Percentiles rank a stretch among this genome's conserved stretches.
Evolutionary conservation across 2,329 filamentous ascomycete species (phyloP).

Genomic region (Didymella segeticola): DNA sequence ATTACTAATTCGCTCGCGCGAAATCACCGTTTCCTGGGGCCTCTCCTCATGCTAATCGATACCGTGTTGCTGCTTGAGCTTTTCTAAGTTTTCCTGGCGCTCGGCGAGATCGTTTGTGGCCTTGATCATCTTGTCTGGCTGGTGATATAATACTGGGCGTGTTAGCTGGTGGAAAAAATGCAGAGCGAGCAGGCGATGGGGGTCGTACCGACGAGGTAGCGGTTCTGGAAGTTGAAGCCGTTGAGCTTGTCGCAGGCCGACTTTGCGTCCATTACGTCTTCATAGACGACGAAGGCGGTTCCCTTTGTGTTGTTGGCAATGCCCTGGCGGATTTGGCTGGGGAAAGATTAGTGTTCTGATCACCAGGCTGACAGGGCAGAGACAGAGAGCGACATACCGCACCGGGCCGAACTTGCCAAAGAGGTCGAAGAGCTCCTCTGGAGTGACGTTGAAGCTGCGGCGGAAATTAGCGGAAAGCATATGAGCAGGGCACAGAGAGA

Average conservation of each 20-base stretch:
- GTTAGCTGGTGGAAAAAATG: conserved; percentile 6
- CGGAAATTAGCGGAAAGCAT: conserved; percentile 10
- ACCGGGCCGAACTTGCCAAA: conserved; percentile 98
- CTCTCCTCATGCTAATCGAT: conserved; percentile 77
- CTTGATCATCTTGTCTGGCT: conserved; percentile 79
- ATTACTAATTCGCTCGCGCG: conserved; percentile 39
- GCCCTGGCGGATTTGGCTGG: conserved; percentile 95
- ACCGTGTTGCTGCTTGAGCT: conserved; percentile 95
- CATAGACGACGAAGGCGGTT: conserved; percentile 98
- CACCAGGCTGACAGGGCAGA: conserved; percentile 12
- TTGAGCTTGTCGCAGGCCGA: conserved; percentile 99
- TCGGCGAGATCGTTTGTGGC: conserved; percentile 93
- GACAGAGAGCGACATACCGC: conserved; percentile 68
- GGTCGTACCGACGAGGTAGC: conserved; percentile 90
- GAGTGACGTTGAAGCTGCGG: conserved; percentile 93
- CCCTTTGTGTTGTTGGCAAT: conserved; percentile 98
- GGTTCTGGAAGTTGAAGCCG: conserved; percentile 99
- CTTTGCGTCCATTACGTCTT: conserved; percentile 99
- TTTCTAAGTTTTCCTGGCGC: conserved; percentile 96
- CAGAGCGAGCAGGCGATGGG: neutral
- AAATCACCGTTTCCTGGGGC: conserved; percentile 55
- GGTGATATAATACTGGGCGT: conserved; percentile 71
- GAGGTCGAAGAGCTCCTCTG: conserved; percentile 97
- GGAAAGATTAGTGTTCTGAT: conserved; percentile 28
- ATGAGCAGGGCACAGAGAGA: neutral